Base-by-base conservation (phyloP, 495 filamentous ascomycete species). In the Penicillium coffeae region DNA sequence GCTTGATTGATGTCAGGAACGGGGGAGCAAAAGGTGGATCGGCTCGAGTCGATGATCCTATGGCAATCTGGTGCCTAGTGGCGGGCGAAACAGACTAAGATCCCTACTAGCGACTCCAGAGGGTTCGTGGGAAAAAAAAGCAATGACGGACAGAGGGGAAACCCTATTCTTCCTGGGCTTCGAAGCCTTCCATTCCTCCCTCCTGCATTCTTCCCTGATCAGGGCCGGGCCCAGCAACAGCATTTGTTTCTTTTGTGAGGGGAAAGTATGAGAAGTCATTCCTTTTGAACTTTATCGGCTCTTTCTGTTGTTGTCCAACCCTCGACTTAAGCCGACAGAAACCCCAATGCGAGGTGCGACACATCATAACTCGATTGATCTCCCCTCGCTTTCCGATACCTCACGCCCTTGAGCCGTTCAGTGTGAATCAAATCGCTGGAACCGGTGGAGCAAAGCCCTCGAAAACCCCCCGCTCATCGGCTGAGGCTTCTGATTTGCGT, bases 341-440 rank as follows among this genome's bases (percentile, higher is more conserved):
- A 39, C 45, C 22, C 35, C 48, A 50, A 58, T 60, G 54, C 22
- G 25, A 38, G n/a, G 43, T 41, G 49, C 45, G 65, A 68, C 61
- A 61, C 48, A 54, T 70, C 65, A 70, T 58, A 65, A 58, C 56
- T 19, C 27, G 18, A 48, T 52, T 48, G 39, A 45, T 52, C 25
- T 30, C 55, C 40, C 56, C 54, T 54, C 57, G 22, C 57, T 38
- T 57, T 35, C 13, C 38, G 40, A 46, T 47, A 47, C 47, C 51
- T 50, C 25, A 44, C 50, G 37, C 25, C 35, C 33, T 44, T 30
- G 3, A 43, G 20, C 12, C 14, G 33, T 37, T 41, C 44, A 33
- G 51, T 52, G 45, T 55, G 39, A 38, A 19, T 21, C 21, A 21
- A 33, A 44, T 40, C 46, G 19, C 38, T 20, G 27, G 38, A 27